Evolutionary conservation across 768 basidiomycete genomes (phyloP), one percentile per base, ranked within the genome.

Genomic region (Mrakia frigida): DNA sequence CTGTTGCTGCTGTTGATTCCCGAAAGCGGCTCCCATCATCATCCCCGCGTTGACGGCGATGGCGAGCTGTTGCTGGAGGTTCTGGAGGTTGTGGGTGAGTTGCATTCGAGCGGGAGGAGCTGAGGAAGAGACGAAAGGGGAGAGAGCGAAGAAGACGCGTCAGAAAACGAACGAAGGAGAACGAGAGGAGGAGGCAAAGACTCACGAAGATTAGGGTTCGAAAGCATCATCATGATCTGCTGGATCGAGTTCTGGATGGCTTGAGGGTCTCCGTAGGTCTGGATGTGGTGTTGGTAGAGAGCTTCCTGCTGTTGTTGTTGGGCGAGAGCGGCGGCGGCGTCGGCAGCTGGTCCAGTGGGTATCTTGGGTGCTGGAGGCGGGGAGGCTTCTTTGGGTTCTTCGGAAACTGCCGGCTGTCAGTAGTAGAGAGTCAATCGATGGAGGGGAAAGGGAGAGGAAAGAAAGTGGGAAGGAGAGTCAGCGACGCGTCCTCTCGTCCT

Each of bases 91-190:
- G 31, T 56, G 53, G 6, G 50, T 53, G 53, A 72, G 46, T 59
- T 72, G 70, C 52, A 72, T 56, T 6, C 70, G 70, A 53, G 53
- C 46, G n/a, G 50, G 69, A 70, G 69, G 69, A 14, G 69, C 50
- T 70, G 69, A 65, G 52, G 63, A 65, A 39, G 39, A 4, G 50
- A 39, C 3, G 35, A 43, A 31, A 59, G 63, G n/a, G n/a, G 43
- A 41, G 35, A 41, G 61, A 65, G 16, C 33, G 61, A 41, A 23
- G 39, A 18, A 21, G 70, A 71, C 53, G 59, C 28, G 46, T 56
- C 33, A 68, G 65, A 41, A 31, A 31, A 41, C 10, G 35, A 18
- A 6, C 9, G 13, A 46, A 52, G 50, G 46, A 28, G 35, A 31
- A 1, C 11, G 35, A 65, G 7, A 10, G 33, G 16, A 31, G 31